Percentiles rank a stretch among this genome's conserved stretches.
These are phyloP conservation scores for Grammothele lineata DNA, from an alignment of 768 basidiomycete genomes.

Conservation along the genomic window DNA sequence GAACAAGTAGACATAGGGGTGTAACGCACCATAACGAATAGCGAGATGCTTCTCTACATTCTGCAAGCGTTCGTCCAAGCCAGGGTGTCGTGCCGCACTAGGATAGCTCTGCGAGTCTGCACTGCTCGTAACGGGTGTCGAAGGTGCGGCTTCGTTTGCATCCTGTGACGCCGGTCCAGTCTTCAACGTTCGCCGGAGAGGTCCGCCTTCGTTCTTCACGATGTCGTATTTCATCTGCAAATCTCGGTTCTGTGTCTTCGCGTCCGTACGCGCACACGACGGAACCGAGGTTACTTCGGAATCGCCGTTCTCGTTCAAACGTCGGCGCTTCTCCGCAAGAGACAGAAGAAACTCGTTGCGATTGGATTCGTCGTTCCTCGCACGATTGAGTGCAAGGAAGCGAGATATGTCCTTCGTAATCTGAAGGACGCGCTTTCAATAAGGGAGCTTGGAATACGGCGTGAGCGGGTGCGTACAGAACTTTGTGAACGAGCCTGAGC, in stretches of 20 bases:
- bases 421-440: constrained; percentile 27
- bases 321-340: constrained; percentile 49
- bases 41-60: constrained; percentile 72
- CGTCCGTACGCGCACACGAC: constrained; percentile 74
- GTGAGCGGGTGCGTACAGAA: no score
- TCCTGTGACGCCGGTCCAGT: constrained; percentile 8
- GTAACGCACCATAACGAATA: constrained; percentile 59
- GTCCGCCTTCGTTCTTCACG: constrained; percentile 79
- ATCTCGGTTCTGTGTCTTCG: constrained; percentile 66
- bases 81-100: constrained; percentile 49
- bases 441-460: no score
- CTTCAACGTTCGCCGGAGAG: constrained; percentile 57
- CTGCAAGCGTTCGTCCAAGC: constrained; percentile 55
- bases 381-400: constrained; percentile 67
- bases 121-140: no score
- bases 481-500: constrained; percentile 48
- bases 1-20: no score
- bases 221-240: constrained; percentile 86
- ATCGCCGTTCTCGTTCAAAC: constrained; percentile 31
- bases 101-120: constrained; percentile 20
- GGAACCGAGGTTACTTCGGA: constrained; percentile 26
- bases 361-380: constrained; percentile 74
- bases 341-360: constrained; percentile 68
- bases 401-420: constrained; percentile 66
- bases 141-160: no score